phyloP scores from a whole-genome alignment of 1,284 basidiomycete species.

The Anthracocystis setariae region DNA sequence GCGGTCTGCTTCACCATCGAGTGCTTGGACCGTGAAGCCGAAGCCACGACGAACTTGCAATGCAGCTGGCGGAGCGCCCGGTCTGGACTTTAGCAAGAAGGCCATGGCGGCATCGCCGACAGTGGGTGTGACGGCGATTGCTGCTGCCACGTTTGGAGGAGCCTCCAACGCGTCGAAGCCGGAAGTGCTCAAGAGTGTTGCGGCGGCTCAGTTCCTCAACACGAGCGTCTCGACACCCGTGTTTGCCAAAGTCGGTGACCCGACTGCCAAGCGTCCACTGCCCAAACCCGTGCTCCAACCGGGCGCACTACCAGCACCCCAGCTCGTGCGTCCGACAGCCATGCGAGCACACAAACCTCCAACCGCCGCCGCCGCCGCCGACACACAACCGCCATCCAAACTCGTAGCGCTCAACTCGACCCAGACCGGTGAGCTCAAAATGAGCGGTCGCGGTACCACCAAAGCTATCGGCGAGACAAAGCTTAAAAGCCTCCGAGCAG shows the following conservation, averaged over 20 bases:
- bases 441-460: constrained; percentile 57
- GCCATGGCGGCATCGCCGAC: constrained; percentile 16
- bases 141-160: constrained; percentile 29
- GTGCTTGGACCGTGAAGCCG: constrained; percentile 50
- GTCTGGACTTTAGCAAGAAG: constrained; percentile 57
- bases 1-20: constrained; percentile 32
- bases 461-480: constrained; percentile 54
- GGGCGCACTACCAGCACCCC: constrained; percentile 28
- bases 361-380: no score
- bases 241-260: constrained; percentile 26
- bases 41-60: constrained; percentile 42
- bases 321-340: constrained; percentile 33
- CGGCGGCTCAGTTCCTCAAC: constrained; percentile 53
- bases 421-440: constrained; percentile 48
- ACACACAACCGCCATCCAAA: no score
- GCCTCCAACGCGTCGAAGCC: constrained; percentile 15
- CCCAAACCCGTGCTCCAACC: constrained; percentile 37
- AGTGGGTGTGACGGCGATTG: constrained; percentile 27
- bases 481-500: constrained; percentile 49
- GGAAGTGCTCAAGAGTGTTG: constrained; percentile 38
- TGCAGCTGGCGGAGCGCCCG: constrained; percentile 45
- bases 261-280: constrained; percentile 26
- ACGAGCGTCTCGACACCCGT: constrained; percentile 41
- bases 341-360: constrained; percentile 24
- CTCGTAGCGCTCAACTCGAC: no score